Evolutionary conservation across 1,284 basidiomycete species (phyloP).

Genomic region (Trichosporon sp.): DNA sequence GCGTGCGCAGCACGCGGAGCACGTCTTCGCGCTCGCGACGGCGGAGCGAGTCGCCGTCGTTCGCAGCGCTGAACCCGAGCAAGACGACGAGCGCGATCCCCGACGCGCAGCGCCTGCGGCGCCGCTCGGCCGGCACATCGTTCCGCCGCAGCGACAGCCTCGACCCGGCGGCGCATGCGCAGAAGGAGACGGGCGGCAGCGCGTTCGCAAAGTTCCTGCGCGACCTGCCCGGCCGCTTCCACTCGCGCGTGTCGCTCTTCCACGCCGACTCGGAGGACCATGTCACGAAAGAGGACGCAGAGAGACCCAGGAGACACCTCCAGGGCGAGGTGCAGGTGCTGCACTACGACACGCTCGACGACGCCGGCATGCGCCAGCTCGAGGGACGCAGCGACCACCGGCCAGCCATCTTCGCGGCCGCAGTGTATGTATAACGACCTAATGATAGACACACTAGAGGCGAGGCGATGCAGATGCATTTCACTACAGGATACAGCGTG

Average conservation of each 20-base stretch:
- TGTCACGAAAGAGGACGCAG: neutral
- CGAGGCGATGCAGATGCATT: neutral
- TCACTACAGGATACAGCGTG: neutral
- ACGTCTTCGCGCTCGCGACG: neutral
- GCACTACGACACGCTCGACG: constrained; percentile 50
- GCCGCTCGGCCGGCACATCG: neutral
- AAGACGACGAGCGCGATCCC: neutral
- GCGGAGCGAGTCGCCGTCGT: neutral
- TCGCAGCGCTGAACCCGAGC: neutral
- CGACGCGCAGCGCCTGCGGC: neutral
- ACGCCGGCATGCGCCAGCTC: constrained; percentile 45
- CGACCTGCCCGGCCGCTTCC: constrained; percentile 37
- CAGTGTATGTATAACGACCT: constrained; percentile 38
- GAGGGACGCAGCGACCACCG: constrained; percentile 49
- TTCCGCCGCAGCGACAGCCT: neutral
- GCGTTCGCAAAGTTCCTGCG: constrained; percentile 33
- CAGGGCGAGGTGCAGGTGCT: constrained; percentile 48
- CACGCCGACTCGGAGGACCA: constrained; percentile 8
- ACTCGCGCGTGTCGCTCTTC: constrained; percentile 17
- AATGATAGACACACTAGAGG: neutral
- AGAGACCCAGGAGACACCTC: constrained; percentile 21
- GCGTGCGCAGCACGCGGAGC: neutral
- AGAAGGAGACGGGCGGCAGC: neutral
- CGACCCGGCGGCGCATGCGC: neutral
- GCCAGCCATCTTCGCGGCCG: constrained; percentile 47